phyloP scores from a whole-genome alignment of 306 rosid species.

The Casuarina cunninghamiana region DNA sequence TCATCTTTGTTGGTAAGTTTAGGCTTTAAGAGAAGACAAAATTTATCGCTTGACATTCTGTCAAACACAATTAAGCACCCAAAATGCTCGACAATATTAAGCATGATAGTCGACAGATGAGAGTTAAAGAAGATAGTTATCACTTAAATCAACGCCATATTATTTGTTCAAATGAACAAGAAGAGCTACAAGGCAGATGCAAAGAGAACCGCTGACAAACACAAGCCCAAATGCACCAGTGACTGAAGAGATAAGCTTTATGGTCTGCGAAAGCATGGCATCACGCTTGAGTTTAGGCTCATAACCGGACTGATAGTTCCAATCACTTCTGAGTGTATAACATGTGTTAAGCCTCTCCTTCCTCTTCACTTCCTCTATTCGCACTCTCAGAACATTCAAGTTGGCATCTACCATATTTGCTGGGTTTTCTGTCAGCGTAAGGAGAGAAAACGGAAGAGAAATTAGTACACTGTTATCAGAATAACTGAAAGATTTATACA shows the following conservation, averaged over 20 bases:
- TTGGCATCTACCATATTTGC: slow-evolving; percentile 54
- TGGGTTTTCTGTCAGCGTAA: slow-evolving; percentile 36
- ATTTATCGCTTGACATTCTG: too few relatives aligned
- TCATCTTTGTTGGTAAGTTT: too few relatives aligned
- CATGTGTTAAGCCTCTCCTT: slow-evolving; percentile 29
- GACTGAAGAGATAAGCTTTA: slow-evolving; percentile 38
- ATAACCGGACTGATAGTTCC: slow-evolving; percentile 35
- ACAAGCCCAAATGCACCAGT: slow-evolving; percentile 51
- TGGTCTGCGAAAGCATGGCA: slow-evolving; percentile 19
- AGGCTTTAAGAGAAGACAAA: too few relatives aligned
- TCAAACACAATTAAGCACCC: too few relatives aligned
- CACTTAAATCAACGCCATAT: background rate
- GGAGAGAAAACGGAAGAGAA: background rate
- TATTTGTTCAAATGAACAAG: slow-evolving; percentile 18
- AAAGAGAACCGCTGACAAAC: slow-evolving; percentile 43
- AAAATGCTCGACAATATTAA: too few relatives aligned
- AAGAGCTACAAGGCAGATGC: slow-evolving; percentile 39
- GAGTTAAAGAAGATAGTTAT: too few relatives aligned
- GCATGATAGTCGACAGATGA: too few relatives aligned
- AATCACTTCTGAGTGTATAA: slow-evolving; percentile 20
- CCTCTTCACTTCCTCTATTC: slow-evolving; percentile 36
- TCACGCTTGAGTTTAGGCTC: slow-evolving; percentile 17
- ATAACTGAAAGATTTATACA: background rate
- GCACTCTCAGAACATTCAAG: slow-evolving; percentile 40
- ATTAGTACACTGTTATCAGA: background rate